phyloP scores from a whole-genome alignment of 225 moss, liverwort and hornwort species.

The Neckera pumila region DNA sequence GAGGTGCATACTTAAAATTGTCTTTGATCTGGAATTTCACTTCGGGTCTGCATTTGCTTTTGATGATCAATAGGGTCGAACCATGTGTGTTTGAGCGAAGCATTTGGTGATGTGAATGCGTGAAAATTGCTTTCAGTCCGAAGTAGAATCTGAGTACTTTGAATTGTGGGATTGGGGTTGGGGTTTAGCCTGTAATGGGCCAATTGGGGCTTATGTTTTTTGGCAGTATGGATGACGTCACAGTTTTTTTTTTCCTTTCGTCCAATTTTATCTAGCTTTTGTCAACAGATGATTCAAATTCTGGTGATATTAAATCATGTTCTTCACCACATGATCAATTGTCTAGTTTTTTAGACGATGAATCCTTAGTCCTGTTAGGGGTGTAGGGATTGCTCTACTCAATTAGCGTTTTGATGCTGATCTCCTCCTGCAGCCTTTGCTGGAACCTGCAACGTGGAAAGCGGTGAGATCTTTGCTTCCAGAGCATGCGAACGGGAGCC shows the following conservation, averaged over 20 bases:
- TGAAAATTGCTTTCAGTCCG: background rate
- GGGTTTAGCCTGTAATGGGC: background rate
- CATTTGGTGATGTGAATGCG: background rate
- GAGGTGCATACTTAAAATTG: conserved; percentile 10
- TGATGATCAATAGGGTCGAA: background rate
- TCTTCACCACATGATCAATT: background rate
- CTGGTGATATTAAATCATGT: background rate
- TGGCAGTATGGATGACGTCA: background rate
- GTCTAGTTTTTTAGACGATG: background rate
- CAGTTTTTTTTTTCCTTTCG: no score
- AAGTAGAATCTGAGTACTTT: background rate
- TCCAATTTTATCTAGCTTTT: background rate
- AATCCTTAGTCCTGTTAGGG: background rate
- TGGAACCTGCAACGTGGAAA: conserved; percentile 42
- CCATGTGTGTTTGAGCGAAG: background rate
- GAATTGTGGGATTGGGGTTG: background rate
- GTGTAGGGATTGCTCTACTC: background rate
- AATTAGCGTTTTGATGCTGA: background rate
- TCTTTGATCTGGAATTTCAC: background rate
- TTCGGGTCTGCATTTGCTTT: background rate
- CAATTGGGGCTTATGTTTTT: background rate
- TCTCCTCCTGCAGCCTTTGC: conserved; percentile 31
- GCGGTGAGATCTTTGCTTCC: conserved; percentile 71
- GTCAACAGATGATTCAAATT: background rate
- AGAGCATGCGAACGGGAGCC: conserved; percentile 62